Evolutionary conservation across 345 rosid species (phyloP).

Genomic region (Gossypium raimondii): DNA sequence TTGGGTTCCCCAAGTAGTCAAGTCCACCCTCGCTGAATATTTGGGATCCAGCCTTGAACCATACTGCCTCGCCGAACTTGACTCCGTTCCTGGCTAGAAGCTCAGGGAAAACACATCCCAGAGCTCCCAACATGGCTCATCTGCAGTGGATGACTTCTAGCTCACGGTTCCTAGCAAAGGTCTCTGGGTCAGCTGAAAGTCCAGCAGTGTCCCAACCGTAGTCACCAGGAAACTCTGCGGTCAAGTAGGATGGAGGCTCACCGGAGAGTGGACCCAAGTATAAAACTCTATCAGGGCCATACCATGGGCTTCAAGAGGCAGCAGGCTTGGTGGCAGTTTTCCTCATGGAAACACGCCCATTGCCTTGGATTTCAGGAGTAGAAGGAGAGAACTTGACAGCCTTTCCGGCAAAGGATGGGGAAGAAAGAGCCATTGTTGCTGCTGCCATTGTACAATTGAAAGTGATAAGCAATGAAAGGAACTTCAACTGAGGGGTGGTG

Average conservation of each 20-base stretch:
- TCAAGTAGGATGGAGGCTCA: constrained; percentile 68
- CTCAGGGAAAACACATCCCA: constrained; percentile 76
- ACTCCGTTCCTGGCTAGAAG: constrained; percentile 66
- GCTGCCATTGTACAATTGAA: constrained; percentile 36
- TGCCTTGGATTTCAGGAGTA: constrained; percentile 27
- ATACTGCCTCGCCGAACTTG: constrained; percentile 70
- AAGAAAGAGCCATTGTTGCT: constrained; percentile 52
- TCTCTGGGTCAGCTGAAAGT: constrained; percentile 79
- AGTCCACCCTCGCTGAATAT: constrained; percentile 82
- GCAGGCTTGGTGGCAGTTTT: constrained; percentile 21
- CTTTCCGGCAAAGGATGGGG: constrained; percentile 44
- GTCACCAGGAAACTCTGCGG: constrained; percentile 75
- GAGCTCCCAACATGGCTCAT: constrained; percentile 84
- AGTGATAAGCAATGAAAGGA: background rate
- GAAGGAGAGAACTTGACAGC: constrained; percentile 43
- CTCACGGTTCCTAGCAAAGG: constrained; percentile 87
- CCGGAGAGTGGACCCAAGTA: constrained; percentile 80
- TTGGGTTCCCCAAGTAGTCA: constrained; percentile 79
- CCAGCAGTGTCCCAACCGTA: constrained; percentile 83
- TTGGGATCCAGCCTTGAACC: constrained; percentile 87
- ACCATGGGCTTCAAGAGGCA: constrained; percentile 56
- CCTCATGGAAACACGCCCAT: constrained; percentile 47
- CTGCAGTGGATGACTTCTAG: constrained; percentile 75
- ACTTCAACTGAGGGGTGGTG: too few relatives aligned
- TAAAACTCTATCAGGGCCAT: constrained; percentile 69